Evolutionary conservation across 129 eudicot species (phyloP).

Genomic region (Ambrosia artemisiifolia): DNA sequence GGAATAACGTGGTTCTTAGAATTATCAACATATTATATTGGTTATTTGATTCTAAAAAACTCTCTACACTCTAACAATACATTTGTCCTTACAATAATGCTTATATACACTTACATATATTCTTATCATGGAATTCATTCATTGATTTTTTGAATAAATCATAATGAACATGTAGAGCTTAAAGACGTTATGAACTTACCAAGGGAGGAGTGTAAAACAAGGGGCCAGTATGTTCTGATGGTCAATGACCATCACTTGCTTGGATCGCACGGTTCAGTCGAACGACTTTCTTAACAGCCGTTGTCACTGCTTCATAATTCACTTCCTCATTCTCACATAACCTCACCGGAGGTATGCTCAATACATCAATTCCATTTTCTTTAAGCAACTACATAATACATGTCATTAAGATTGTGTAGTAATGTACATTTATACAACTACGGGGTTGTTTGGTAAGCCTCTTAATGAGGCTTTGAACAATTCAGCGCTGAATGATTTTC

Average conservation of each 20-base stretch:
- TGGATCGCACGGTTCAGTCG: conserved; percentile 57
- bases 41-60: too few relatives aligned
- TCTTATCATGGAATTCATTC: neutral
- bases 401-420: neutral
- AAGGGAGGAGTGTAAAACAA: conserved; percentile 66
- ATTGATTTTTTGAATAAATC: neutral
- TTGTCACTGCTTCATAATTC: conserved; percentile 43
- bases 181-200: conserved; percentile 23
- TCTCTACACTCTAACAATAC: too few relatives aligned
- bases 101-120: neutral
- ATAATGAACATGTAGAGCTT: neutral
- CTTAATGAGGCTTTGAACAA: too few relatives aligned
- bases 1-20: too few relatives aligned
- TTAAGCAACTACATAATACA: conserved; percentile 46
- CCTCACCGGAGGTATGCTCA: conserved; percentile 47
- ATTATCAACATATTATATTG: too few relatives aligned
- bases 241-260: conserved; percentile 77
- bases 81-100: neutral
- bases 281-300: conserved; percentile 51
- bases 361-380: conserved; percentile 62
- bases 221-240: conserved; percentile 67
- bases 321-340: conserved; percentile 45
- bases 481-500: too few relatives aligned
- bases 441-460: too few relatives aligned
- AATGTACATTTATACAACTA: too few relatives aligned